Base-by-base conservation (phyloP, 345 rosid species). In the Moricandia arvensis region DNA sequence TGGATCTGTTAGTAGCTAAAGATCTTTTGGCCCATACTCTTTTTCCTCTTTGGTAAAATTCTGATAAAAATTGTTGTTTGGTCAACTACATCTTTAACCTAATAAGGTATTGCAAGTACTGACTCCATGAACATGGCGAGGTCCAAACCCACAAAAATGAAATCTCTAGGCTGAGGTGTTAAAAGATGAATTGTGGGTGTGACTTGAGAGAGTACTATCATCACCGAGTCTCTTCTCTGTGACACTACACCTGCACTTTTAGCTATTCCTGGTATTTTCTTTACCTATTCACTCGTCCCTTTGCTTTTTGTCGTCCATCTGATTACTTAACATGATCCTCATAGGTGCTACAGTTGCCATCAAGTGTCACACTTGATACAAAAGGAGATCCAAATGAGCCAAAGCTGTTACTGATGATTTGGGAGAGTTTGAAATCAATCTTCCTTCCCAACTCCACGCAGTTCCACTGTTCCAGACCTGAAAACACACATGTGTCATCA, bases 321-420 rank as follows among this genome's bases (percentile, higher is more conserved):
- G 10, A 71, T 5, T 4, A 51, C 68, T 69, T 13, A n/a, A 69
- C 55, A 34, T 37, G 45, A 38, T 70, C 33, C 30, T 24, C 43
- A 57, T 73, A 75, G 82, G 82, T 74, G 82, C 82, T 0, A 69
- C 73, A 3, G 82, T 80, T 70, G 82, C 75, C 37, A 49, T 79
- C 67, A 79, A 74, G 47, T 79, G 82, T 51, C 18, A 63, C 9
- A 69, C 62, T 55, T 72, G 72, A 43, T 16, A 5, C 68, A 65
- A 55, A 57, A 69, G 5, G 38, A 63, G 72, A 43, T 55, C 75
- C 13, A 63, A 57, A 74, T 79, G 82, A 79, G 58, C 59, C 0
- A 69, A 79, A 6, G 71, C 79, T 70, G 72, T 79, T 59, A 79
- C 82, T 16, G 59, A 74, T 65, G 75, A 74, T 5, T 4, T 26